A percentile compares a stretch with the other conserved stretches of the same genome.
phyloP scores from a whole-genome alignment of 108 stramenopile species.

The Bacterosira constricta region DNA sequence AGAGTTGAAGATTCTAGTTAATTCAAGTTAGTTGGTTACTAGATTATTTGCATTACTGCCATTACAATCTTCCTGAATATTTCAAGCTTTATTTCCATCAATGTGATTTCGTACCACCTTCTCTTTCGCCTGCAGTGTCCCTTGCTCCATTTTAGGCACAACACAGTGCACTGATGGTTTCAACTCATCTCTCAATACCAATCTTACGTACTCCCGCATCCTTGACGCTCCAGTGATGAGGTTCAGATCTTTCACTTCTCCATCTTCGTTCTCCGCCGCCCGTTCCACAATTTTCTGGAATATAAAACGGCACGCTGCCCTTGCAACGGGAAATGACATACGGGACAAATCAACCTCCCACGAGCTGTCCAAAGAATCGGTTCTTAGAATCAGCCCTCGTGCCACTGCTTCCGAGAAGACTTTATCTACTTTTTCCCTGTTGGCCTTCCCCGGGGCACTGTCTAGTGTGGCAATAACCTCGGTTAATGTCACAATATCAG shows the following conservation, averaged over 20 bases:
- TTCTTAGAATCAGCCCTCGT: conserved; percentile 58
- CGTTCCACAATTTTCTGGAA: conserved; percentile 26
- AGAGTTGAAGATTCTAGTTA: no score
- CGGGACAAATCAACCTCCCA: conserved; percentile 77
- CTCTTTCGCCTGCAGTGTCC: conserved; percentile 48
- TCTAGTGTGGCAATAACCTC: conserved; percentile 74
- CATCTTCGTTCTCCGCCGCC: conserved; percentile 14
- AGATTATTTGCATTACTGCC: no score
- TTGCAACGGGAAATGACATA: conserved; percentile 75
- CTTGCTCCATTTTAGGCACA: conserved; percentile 55
- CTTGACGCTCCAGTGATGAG: conserved; percentile 73
- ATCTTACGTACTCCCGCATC: conserved; percentile 62
- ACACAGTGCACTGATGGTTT: conserved; percentile 50
- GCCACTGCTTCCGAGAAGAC: conserved; percentile 74
- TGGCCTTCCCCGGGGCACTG: conserved; percentile 28
- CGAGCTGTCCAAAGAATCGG: conserved; percentile 57
- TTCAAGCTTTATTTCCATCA: no score
- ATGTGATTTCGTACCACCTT: conserved; percentile 37
- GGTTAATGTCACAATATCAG: conserved; percentile 84
- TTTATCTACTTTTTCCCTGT: conserved; percentile 52
- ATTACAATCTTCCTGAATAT: no score
- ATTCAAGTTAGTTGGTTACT: no score
- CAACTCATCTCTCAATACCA: conserved; percentile 59
- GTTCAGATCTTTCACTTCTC: conserved; percentile 52
- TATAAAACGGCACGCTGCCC: conserved; percentile 72